These are phyloP conservation scores for Fusarium fracticaudum DNA, from an alignment of 2,329 filamentous ascomycete species.

Conservation along the genomic window DNA sequence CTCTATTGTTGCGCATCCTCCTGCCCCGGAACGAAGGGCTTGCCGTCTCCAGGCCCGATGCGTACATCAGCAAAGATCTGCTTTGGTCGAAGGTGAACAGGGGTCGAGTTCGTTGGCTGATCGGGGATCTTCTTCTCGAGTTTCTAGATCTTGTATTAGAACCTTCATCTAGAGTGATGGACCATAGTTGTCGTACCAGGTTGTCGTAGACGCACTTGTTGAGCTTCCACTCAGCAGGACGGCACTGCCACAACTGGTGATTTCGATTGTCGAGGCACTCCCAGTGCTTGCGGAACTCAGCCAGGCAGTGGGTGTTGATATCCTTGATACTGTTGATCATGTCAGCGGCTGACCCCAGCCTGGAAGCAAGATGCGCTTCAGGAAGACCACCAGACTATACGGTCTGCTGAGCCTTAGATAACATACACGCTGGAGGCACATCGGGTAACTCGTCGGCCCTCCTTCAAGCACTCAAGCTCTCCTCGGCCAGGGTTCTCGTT, in stretches of 20 bases:
- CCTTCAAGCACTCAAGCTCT: slow-evolving; percentile 94
- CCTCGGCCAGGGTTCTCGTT: slow-evolving; percentile 88
- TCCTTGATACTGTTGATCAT: slow-evolving; percentile 77
- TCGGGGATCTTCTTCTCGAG: slow-evolving; percentile 84
- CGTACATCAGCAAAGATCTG: slow-evolving; percentile 69
- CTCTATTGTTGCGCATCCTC: slow-evolving; percentile 50
- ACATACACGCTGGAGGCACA: slow-evolving; percentile 96
- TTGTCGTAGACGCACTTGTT: slow-evolving; percentile 98
- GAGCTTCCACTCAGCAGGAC: slow-evolving; percentile 84
- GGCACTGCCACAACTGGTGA: slow-evolving; percentile 96
- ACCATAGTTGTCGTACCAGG: slow-evolving; percentile 69
- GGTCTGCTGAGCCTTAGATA: not conserved
- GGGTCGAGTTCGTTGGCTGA: slow-evolving; percentile 73
- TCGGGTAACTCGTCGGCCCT: slow-evolving; percentile 94
- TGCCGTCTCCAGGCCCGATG: slow-evolving; percentile 54
- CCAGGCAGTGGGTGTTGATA: slow-evolving; percentile 93
- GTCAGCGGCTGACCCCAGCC: slow-evolving; percentile 22
- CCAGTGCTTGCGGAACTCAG: slow-evolving; percentile 94
- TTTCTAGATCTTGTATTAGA: slow-evolving; percentile 62
- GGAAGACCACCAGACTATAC: not conserved
- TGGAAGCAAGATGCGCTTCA: not conserved
- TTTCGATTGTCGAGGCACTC: slow-evolving; percentile 96
- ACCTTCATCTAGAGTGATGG: not conserved
- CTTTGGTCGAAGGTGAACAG: slow-evolving; percentile 76
- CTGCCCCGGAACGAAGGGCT: slow-evolving; percentile 53